Conservation (phyloP, 1,284 basidiomycete species). For the Rhodotorula sp. region DNA sequence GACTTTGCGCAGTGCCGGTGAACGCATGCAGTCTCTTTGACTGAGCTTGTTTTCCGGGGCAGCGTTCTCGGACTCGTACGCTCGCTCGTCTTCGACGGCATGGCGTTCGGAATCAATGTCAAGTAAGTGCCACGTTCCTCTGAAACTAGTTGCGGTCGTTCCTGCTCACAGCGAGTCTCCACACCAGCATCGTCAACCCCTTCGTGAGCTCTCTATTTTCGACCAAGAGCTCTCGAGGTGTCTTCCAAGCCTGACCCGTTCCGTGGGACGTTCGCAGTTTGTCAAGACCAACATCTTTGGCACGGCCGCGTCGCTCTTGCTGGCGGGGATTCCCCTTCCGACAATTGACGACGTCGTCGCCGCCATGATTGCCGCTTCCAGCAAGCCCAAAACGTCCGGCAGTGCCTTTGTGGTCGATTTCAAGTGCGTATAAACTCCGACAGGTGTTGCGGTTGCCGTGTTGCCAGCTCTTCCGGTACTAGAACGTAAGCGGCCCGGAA, state of each 20-base stretch:
- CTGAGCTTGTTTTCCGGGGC: background rate
- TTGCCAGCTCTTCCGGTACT: no score
- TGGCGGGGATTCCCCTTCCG: slow-evolving; percentile 57
- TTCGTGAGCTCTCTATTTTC: slow-evolving; percentile 31
- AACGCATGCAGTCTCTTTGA: no score
- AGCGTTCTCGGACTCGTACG: slow-evolving; percentile 58
- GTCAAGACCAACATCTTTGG: slow-evolving; percentile 53
- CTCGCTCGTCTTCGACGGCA: slow-evolving; percentile 52
- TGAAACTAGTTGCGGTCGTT: background rate
- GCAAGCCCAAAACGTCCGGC: slow-evolving; percentile 11
- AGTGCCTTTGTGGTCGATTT: slow-evolving; percentile 35
- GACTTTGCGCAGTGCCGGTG: no score
- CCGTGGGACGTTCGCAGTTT: slow-evolving; percentile 28
- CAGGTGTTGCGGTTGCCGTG: no score
- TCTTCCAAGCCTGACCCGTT: background rate
- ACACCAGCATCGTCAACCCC: slow-evolving; percentile 53
- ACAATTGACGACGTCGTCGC: slow-evolving; percentile 35
- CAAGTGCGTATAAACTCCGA: background rate
- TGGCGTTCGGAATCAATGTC: slow-evolving; percentile 52
- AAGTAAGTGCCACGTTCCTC: slow-evolving; percentile 57
- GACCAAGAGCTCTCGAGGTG: background rate
- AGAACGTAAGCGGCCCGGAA: no score
- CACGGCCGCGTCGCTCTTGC: slow-evolving; percentile 51
- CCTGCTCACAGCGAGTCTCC: slow-evolving; percentile 7
- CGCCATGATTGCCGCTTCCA: slow-evolving; percentile 36